These are phyloP conservation scores for Neoascochyta sp. DNA, from an alignment of 2,329 filamentous ascomycete genomes.

Conservation along the genomic window DNA sequence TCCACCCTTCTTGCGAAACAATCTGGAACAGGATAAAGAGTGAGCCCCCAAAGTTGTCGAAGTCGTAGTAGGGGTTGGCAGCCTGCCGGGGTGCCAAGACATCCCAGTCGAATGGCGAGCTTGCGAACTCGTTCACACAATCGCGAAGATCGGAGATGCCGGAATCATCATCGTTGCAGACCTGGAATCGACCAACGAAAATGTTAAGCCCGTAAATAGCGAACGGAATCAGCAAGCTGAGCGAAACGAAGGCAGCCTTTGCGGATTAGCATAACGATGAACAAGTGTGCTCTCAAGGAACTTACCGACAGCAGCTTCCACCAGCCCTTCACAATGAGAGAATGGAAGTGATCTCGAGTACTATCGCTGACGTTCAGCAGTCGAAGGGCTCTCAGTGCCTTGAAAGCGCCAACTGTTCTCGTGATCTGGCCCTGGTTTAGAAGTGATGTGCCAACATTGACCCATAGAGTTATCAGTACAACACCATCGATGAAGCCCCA, in stretches of 20 bases:
- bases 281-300: slow-evolving; percentile 10
- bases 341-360: slow-evolving; percentile 93
- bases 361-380: slow-evolving; percentile 95
- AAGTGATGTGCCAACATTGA: slow-evolving; percentile 83
- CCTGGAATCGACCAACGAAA: slow-evolving; percentile 75
- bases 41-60: slow-evolving; percentile 90
- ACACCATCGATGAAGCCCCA: slow-evolving; percentile 96
- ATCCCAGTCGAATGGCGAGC: slow-evolving; percentile 75
- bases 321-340: slow-evolving; percentile 86
- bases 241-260: slow-evolving; percentile 80
- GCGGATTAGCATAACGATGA: slow-evolving; percentile 5
- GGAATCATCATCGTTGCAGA: slow-evolving; percentile 70
- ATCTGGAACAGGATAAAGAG: slow-evolving; percentile 98
- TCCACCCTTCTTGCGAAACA: slow-evolving; percentile 97
- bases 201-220: slow-evolving; percentile 93
- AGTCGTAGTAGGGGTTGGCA: slow-evolving; percentile 79
- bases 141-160: slow-evolving; percentile 60
- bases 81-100: slow-evolving; percentile 79
- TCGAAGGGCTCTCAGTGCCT: slow-evolving; percentile 85
- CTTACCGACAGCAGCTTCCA: slow-evolving; percentile 86
- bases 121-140: slow-evolving; percentile 81
- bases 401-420: slow-evolving; percentile 91
- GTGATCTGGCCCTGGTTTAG: slow-evolving; percentile 80
- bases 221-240: slow-evolving; percentile 92
- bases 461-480: slow-evolving; percentile 89